Evolutionary conservation across 2,329 filamentous ascomycete genomes (phyloP), one percentile per base, ranked within the genome.

Genomic region (Fusarium vanettenii): DNA sequence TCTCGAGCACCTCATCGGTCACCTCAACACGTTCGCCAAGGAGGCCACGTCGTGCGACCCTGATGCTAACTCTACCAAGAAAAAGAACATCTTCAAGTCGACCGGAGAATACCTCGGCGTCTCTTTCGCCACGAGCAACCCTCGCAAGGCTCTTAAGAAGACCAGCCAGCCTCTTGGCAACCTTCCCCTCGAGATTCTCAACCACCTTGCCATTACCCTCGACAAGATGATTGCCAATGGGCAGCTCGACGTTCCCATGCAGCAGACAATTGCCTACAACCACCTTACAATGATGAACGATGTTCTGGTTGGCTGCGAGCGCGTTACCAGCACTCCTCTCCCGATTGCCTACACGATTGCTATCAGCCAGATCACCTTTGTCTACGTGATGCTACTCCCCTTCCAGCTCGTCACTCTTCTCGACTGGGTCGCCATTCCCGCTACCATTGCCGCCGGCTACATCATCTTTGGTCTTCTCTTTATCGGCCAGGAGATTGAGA

Each of bases 291-390:
- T 88, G 6, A 85, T 97, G 64, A 94, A 93, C 79, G 94, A 97
- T 74, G 89, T 92, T 66, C 86, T 95, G 75, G 90, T 90, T 18
- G 91, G 92, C 68, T 91, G 91, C 57, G 94, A 97, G 79, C 92
- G 94, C 72, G 92, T 97, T 22, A 89, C 96, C 35, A 93, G 92
- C 81, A 97, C 94, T 0, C 94, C 94, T 1, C 89, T 97, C 0
- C 94, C 94, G 3, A 89, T 95, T 66, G 94, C 94, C 56, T 97
- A 97, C 85, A 91, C 90, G 74, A 97, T 97, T 78, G 91, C 94
- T 78, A 95, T 97, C 81, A 91, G 92, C 22, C 94, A 97, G 81
- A 96, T 97, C 80, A 94, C 94, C 35, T 95, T 93, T 91, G 89
- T 95, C 61, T 97, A 97, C 83, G 91, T 97, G 63, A 84, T 95